Conservation (phyloP, 2,329 filamentous ascomycete species). For the Teratosphaeria destructans region DNA sequence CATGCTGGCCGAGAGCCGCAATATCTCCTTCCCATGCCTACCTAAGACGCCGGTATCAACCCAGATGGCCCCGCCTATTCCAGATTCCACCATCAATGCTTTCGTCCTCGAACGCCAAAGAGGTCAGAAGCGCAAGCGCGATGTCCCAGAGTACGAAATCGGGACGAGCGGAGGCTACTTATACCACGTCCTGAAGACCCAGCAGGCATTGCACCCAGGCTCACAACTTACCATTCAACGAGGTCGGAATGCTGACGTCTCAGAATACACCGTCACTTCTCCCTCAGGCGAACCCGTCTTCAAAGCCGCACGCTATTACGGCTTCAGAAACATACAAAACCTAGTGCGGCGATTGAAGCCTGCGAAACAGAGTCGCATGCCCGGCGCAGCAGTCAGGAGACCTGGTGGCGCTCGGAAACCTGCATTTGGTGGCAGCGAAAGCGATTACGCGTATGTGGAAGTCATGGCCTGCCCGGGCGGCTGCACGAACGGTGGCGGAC, state of each 20-base stretch:
- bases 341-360: conserved; percentile 87
- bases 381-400: conserved; percentile 54
- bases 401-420: conserved; percentile 33
- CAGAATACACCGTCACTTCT: conserved; percentile 66
- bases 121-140: conserved; percentile 24
- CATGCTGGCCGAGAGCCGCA: conserved; percentile 73
- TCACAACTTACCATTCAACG: conserved; percentile 60
- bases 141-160: conserved; percentile 36
- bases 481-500: conserved; percentile 93
- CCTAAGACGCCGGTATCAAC: conserved; percentile 46
- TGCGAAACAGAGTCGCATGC: conserved; percentile 64
- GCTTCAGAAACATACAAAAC: conserved; percentile 97
- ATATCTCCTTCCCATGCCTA: conserved; percentile 64
- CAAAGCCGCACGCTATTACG: conserved; percentile 84
- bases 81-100: conserved; percentile 56
- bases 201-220: conserved; percentile 60
- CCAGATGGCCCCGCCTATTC: conserved; percentile 50
- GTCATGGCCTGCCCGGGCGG: conserved; percentile 99
- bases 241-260: conserved; percentile 82
- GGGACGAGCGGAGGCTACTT: conserved; percentile 86
- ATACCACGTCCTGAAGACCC: conserved; percentile 68
- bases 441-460: conserved; percentile 84
- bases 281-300: conserved; percentile 43
- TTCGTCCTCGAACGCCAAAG: conserved; percentile 63
- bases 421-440: conserved; percentile 25